phyloP scores from a whole-genome alignment of 1,284 basidiomycete genomes.

The Tremellales sp. region DNA sequence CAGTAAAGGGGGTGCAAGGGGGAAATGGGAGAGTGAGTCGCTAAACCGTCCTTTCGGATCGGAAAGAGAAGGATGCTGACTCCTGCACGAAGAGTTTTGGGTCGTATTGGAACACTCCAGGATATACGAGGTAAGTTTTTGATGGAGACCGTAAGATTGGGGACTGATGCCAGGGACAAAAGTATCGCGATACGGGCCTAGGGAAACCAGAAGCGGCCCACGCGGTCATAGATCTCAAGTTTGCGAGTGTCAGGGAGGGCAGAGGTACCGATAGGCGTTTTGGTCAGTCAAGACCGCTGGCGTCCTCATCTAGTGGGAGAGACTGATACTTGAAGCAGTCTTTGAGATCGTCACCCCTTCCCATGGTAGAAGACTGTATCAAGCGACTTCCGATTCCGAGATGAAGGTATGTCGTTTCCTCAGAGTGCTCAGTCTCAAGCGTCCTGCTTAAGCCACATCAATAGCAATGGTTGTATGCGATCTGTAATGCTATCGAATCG shows the following conservation, averaged over 20 bases:
- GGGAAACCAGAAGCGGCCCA: constrained; percentile 35
- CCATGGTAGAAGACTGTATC: constrained; percentile 51
- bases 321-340: constrained; percentile 17
- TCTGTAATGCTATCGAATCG: constrained; percentile 54
- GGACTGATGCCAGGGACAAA: neutral
- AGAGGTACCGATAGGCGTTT: constrained; percentile 47
- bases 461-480: constrained; percentile 52
- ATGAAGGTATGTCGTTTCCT: constrained; percentile 40
- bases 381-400: constrained; percentile 50
- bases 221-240: constrained; percentile 47
- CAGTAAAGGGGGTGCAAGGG: constrained; percentile 28
- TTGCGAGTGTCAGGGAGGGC: constrained; percentile 48
- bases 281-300: constrained; percentile 35
- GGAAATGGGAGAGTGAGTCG: constrained; percentile 48
- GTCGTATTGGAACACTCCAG: constrained; percentile 47
- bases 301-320: neutral
- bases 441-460: constrained; percentile 4
- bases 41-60: neutral
- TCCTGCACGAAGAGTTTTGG: constrained; percentile 35
- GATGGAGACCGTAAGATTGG: neutral
- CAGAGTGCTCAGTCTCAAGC: neutral
- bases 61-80: neutral
- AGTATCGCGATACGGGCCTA: constrained; percentile 42
- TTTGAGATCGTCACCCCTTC: constrained; percentile 55
- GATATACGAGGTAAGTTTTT: constrained; percentile 42